These are phyloP conservation scores for Exserohilum turcica DNA, from an alignment of 2,329 filamentous ascomycete species.

Conservation along the genomic window DNA sequence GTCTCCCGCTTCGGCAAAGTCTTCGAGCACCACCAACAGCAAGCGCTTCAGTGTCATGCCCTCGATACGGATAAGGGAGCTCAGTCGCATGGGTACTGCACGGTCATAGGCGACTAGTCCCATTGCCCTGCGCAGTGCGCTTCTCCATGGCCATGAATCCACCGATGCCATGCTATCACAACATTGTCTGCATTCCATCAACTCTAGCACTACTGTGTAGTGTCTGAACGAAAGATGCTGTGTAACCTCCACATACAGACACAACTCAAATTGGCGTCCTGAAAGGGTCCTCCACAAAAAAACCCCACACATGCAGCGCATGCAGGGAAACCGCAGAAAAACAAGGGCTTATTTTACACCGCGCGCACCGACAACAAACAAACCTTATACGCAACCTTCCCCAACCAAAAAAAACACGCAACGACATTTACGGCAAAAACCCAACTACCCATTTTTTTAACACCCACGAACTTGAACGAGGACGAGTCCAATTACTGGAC, in stretches of 20 bases:
- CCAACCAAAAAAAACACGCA: constrained; percentile 5
- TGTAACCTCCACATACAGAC: not conserved
- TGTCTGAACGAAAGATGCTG: not conserved
- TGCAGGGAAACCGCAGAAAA: not conserved
- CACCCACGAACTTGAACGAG: constrained; percentile 1
- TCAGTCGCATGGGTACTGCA: constrained; percentile 35
- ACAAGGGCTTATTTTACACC: no score
- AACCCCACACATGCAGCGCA: not conserved
- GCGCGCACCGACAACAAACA: no score
- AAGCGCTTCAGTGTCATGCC: constrained; percentile 46
- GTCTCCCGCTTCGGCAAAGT: constrained; percentile 41
- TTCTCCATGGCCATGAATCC: not conserved
- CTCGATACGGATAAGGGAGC: constrained; percentile 39
- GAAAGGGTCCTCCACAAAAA: not conserved
- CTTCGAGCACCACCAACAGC: constrained; percentile 31
- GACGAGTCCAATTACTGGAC: no score
- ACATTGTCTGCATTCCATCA: no score
- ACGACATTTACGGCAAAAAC: constrained; percentile 14
- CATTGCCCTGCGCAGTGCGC: not conserved
- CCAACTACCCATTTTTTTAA: not conserved
- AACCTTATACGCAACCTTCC: no score
- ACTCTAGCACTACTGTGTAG: not conserved
- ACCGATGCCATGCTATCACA: not conserved
- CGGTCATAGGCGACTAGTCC: constrained; percentile 21
- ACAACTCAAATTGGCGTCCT: no score